Percentiles rank a stretch among this genome's conserved stretches.
phyloP scores from a whole-genome alignment of 306 rosid genomes.

The Glycine latifolia region DNA sequence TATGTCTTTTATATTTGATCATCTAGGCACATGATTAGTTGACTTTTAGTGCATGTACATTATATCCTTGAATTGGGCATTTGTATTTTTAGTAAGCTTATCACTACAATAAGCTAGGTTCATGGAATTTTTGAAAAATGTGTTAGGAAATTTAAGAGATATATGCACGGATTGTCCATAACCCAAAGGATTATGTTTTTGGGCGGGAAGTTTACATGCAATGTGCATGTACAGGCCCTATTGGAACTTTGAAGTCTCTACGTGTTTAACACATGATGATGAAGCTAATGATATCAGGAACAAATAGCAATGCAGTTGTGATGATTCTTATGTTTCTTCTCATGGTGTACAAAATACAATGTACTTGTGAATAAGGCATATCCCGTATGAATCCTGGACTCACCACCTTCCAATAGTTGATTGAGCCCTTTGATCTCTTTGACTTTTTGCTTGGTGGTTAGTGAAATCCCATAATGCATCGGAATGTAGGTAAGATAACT shows the following conservation, averaged over 20 bases:
- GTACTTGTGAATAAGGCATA: too few species aligned
- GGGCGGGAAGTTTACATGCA: constrained; percentile 8
- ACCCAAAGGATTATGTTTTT: constrained; percentile 18
- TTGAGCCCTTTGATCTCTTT: constrained; percentile 1
- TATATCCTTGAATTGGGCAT: not conserved
- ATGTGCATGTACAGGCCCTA: constrained; percentile 21
- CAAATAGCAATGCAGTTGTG: constrained; percentile 21
- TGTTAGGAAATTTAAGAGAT: constrained; percentile 4
- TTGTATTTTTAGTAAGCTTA: constrained; percentile 25
- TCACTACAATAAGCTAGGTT: constrained; percentile 11
- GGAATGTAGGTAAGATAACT: constrained; percentile 12
- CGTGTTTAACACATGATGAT: constrained; percentile 26
- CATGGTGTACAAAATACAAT: not conserved
- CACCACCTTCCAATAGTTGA: constrained; percentile 3
- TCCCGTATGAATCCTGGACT: constrained; percentile 22
- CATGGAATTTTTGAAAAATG: not conserved
- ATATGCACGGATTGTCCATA: constrained; percentile 29
- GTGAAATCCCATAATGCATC: constrained; percentile 1
- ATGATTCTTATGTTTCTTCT: constrained; percentile 31
- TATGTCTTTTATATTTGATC: constrained; percentile 30
- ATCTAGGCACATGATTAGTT: not conserved
- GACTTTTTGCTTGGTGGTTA: constrained; percentile 14
- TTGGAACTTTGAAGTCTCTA: constrained; percentile 19
- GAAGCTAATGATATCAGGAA: constrained; percentile 18
- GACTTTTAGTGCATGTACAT: constrained; percentile 19